phyloP scores from a whole-genome alignment of 176 grass and related monocot species.

The Rhipidocladum racemiflorum region DNA sequence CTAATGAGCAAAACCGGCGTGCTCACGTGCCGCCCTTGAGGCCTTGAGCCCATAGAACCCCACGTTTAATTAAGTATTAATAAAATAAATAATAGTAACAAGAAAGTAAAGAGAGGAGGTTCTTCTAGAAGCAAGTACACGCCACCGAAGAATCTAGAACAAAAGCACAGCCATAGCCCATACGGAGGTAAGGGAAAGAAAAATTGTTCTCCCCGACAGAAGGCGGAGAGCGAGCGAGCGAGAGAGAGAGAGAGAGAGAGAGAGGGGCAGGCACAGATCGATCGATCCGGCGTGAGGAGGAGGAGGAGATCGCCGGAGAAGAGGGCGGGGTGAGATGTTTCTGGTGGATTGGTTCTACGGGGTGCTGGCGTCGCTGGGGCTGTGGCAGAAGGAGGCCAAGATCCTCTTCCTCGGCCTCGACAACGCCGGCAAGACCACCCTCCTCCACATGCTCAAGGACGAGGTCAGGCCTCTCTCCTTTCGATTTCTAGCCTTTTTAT shows the following conservation, averaged over 20 bases:
- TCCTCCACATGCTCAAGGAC: constrained; percentile 59
- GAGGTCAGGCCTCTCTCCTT: constrained; percentile 17
- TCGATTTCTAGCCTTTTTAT: neutral
- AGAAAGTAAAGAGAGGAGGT: too few species aligned
- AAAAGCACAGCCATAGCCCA: constrained; percentile 1
- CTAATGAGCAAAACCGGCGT: neutral
- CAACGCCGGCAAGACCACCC: constrained; percentile 65
- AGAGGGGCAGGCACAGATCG: neutral
- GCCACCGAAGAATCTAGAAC: constrained; percentile 46
- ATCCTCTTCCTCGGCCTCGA: constrained; percentile 66
- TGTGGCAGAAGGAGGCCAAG: constrained; percentile 53
- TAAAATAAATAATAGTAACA: too few species aligned
- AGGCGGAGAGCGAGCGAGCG: neutral
- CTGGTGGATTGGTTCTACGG: constrained; percentile 61
- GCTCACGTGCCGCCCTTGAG: too few species aligned
- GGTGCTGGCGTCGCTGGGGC: constrained; percentile 56
- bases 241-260: neutral
- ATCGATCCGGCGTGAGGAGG: constrained; percentile 9
- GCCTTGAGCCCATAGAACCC: too few species aligned
- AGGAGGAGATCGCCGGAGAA: constrained; percentile 22
- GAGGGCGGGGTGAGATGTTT: constrained; percentile 31
- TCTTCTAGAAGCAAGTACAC: constrained; percentile 18
- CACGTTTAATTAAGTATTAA: too few species aligned
- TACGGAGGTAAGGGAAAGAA: neutral
- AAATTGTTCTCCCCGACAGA: neutral